A percentile compares a stretch with the other conserved stretches of the same genome.
Evolutionary conservation across 768 basidiomycete species (phyloP).

Genomic region (Exidia glandulosa): DNA sequence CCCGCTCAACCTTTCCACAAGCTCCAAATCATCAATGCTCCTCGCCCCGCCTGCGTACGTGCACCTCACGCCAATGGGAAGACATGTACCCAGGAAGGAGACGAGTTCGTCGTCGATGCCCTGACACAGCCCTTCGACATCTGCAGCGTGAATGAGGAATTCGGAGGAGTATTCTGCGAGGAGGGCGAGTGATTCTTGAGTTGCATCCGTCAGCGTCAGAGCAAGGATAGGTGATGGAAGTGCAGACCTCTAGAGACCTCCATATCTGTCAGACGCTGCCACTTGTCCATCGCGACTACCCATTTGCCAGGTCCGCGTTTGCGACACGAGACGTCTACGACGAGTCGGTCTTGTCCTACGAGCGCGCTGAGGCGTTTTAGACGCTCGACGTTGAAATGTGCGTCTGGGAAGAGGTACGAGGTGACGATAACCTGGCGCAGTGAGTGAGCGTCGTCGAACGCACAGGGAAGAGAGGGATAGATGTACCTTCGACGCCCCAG

Average conservation of each 20-base stretch:
- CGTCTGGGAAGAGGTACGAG: constrained; percentile 85
- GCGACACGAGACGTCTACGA: constrained; percentile 91
- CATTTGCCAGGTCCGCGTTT: constrained; percentile 55
- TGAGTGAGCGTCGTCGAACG: background rate
- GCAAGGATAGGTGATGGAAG: too few species aligned
- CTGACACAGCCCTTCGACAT: constrained; percentile 93
- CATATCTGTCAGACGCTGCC: constrained; percentile 95
- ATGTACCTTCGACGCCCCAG: constrained; percentile 80
- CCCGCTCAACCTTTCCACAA: constrained; percentile 66
- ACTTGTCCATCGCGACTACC: constrained; percentile 98
- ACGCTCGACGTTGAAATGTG: constrained; percentile 63
- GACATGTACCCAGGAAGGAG: constrained; percentile 77
- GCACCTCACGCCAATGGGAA: constrained; percentile 72
- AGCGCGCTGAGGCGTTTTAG: constrained; percentile 47
- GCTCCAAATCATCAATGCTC: constrained; percentile 68
- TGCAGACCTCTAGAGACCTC: constrained; percentile 73
- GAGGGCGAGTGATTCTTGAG: constrained; percentile 61
- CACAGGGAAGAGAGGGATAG: background rate
- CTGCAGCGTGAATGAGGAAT: constrained; percentile 94
- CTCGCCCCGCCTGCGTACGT: constrained; percentile 97
- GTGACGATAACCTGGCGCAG: constrained; percentile 90
- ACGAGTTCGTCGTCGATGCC: constrained; percentile 92
- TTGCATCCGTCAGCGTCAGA: background rate
- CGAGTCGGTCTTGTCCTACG: constrained; percentile 77
- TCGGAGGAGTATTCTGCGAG: constrained; percentile 85